phyloP scores from a whole-genome alignment of 2,329 filamentous ascomycete genomes.

The Leptographium procerum region DNA sequence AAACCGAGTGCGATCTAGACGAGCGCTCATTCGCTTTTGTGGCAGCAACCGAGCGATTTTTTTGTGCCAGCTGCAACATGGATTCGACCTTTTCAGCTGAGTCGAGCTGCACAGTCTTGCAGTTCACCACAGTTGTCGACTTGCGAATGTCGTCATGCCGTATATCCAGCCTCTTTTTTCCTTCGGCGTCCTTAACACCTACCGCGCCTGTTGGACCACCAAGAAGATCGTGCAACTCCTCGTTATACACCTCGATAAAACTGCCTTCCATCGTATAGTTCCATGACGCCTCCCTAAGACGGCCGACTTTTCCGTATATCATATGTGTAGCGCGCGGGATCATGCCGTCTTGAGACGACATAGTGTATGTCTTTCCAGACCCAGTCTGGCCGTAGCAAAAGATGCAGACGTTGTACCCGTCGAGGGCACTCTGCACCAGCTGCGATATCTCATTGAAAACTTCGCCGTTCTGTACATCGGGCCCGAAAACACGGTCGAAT shows the following conservation, averaged over 20 bases:
- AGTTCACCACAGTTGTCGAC: slow-evolving; percentile 72
- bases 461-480: slow-evolving; percentile 64
- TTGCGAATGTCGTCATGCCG: slow-evolving; percentile 73
- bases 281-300: slow-evolving; percentile 86
- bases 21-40: slow-evolving; percentile 97
- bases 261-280: slow-evolving; percentile 86
- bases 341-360: slow-evolving; percentile 87
- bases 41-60: slow-evolving; percentile 83
- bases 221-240: slow-evolving; percentile 86
- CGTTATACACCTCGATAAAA: slow-evolving; percentile 97
- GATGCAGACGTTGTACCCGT: slow-evolving; percentile 97
- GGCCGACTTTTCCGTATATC: slow-evolving; percentile 80
- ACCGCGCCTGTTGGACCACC: slow-evolving; percentile 25
- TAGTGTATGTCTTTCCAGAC: slow-evolving; percentile 92
- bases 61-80: slow-evolving; percentile 69
- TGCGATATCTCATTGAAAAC: slow-evolving; percentile 96
- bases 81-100: slow-evolving; percentile 69
- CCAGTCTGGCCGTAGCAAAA: slow-evolving; percentile 98
- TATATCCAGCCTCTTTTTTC: slow-evolving; percentile 79
- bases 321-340: slow-evolving; percentile 87
- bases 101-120: slow-evolving; percentile 65
- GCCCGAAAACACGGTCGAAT: slow-evolving; percentile 87
- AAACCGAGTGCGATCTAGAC: slow-evolving; percentile 89
- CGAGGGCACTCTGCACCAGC: slow-evolving; percentile 87
- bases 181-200: slow-evolving; percentile 46